These are phyloP conservation scores for Solanum dulcamara DNA, from an alignment of 257 asterid genomes.

Conservation along the genomic window DNA sequence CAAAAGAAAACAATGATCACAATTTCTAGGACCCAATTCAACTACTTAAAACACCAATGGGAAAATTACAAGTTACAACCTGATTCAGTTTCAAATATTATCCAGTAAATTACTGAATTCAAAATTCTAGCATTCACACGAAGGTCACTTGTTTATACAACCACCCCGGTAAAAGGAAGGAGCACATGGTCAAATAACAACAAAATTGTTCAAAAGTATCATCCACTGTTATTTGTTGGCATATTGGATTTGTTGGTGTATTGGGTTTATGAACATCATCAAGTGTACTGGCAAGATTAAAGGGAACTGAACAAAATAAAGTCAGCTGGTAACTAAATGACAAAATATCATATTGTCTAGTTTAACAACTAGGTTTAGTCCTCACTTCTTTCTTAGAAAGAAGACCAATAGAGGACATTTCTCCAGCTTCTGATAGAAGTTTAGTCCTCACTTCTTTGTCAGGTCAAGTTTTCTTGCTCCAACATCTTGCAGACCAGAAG, in stretches of 20 bases:
- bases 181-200: not conserved
- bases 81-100: not conserved
- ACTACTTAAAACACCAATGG: not conserved
- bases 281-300: not conserved
- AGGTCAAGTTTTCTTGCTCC: not conserved
- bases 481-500: not conserved
- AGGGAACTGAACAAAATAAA: not conserved
- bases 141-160: not conserved
- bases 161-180: not conserved
- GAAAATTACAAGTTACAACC: not conserved
- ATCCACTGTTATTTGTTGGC: not conserved
- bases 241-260: not conserved
- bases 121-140: not conserved
- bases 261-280: not conserved
- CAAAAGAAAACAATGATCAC: not conserved
- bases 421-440: not conserved
- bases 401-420: not conserved
- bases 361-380: not conserved
- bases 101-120: not conserved
- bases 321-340: not conserved
- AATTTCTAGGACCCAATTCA: not conserved
- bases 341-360: not conserved
- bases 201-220: not conserved
- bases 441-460: not conserved
- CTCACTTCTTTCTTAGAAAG: not conserved